These are phyloP conservation scores for Trichaptum fuscoviolaceum DNA, from an alignment of 768 basidiomycete species.

Conservation along the genomic window DNA sequence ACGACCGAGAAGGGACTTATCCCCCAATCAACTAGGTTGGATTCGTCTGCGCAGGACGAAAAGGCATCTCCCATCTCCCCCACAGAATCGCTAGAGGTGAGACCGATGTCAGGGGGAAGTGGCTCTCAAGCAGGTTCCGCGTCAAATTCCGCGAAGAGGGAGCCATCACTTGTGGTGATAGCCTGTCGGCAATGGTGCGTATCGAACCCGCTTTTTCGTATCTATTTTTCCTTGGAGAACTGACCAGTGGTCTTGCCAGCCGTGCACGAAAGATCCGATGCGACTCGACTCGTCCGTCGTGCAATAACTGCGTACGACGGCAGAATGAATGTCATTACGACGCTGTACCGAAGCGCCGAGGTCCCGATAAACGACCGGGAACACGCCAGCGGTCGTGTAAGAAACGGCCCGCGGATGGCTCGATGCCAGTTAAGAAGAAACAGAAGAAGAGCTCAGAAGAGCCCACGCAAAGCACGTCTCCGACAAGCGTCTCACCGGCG, in stretches of 20 bases:
- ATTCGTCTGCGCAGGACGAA: not conserved
- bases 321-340: conserved; percentile 79
- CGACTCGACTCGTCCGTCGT: conserved; percentile 76
- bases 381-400: conserved; percentile 82
- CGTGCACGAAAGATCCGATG: conserved; percentile 83
- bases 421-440: conserved; percentile 32
- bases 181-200: conserved; percentile 81
- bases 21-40: not conserved
- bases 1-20: not conserved
- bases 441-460: conserved; percentile 23
- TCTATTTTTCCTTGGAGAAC: not conserved
- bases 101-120: not conserved
- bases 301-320: conserved; percentile 77
- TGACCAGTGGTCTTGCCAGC: conserved; percentile 35
- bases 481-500: not conserved
- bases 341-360: conserved; percentile 72
- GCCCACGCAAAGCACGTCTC: conserved; percentile 25
- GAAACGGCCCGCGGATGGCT: conserved; percentile 59
- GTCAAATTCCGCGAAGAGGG: conserved; percentile 33
- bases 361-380: conserved; percentile 82
- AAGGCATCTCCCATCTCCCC: not conserved
- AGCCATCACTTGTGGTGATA: conserved; percentile 67
- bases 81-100: not conserved
- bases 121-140: not conserved
- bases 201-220: conserved; percentile 5